Evolutionary conservation across 2,329 filamentous ascomycete genomes (phyloP).

Genomic region (Remersonia thermophila): DNA sequence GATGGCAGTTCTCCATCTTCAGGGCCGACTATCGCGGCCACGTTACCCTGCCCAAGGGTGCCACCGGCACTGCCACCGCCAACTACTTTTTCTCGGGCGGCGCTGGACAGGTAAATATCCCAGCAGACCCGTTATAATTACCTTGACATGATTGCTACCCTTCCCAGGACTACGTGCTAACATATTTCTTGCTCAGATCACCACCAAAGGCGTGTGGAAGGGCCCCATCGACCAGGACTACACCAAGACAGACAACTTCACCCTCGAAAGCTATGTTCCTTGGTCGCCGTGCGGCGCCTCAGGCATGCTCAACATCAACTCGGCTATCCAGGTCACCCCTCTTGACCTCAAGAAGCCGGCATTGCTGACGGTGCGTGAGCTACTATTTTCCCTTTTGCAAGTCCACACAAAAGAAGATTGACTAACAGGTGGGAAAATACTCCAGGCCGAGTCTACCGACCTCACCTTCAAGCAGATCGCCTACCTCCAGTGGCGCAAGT

Average conservation of each 20-base stretch:
- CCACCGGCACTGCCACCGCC: slow-evolving; percentile 36
- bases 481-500: slow-evolving; percentile 20
- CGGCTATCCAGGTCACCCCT: slow-evolving; percentile 28
- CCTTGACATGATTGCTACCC: too few species aligned
- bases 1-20: slow-evolving; percentile 41
- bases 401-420: slow-evolving; percentile 1
- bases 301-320: slow-evolving; percentile 42
- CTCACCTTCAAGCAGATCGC: slow-evolving; percentile 20
- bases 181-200: too few species aligned
- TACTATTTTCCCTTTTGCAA: too few species aligned
- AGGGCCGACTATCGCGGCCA: slow-evolving; percentile 41
- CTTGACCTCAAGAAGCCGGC: slow-evolving; percentile 12
- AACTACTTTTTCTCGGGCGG: slow-evolving; percentile 42
- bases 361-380: slow-evolving; percentile 18
- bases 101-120: slow-evolving; percentile 25
- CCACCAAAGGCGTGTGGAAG: slow-evolving; percentile 27
- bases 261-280: slow-evolving; percentile 29
- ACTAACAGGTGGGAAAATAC: background rate
- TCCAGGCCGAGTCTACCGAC: slow-evolving; percentile 21
- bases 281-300: slow-evolving; percentile 40
- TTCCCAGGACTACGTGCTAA: too few species aligned
- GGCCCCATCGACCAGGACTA: slow-evolving; percentile 32
- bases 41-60: slow-evolving; percentile 31
- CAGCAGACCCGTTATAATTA: too few species aligned
- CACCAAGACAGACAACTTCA: slow-evolving; percentile 32